Base-by-base conservation (phyloP, 805 yeast genomes). In the Saccharomycopsis selenospora region DNA sequence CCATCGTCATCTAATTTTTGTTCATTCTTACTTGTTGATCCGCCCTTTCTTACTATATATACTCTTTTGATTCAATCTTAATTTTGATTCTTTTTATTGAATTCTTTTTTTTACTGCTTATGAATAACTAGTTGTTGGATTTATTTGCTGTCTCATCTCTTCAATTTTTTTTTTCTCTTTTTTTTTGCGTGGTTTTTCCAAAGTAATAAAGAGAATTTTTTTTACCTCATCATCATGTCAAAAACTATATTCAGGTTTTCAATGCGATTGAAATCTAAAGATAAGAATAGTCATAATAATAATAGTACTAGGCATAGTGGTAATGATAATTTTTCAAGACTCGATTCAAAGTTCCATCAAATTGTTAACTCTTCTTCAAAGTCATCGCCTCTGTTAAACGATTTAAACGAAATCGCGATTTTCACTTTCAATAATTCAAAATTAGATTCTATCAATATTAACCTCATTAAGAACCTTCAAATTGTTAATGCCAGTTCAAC, bases 341-440 rank as follows among this genome's bases (percentile, higher is more conserved):
- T 51, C 4, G 52, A 48, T 11, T 22, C 40, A 3, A 49, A 43
- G 33, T 44, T 52, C 33, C 38, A 40, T 23, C 43, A 47, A 36
- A 18, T 52, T 10, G 49, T 50, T 2, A 46, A 46, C 24, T 40
- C 53, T 3, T 49, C 53, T 3, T 43, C 40, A 25, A 22, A 14
- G 4, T 17, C 45, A 10, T 36, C 51, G 11, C 55, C 55, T 5
- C 49, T 53, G n/a, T 28, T 52, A 3, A 24, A 41, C n/a, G 53
- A 52, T 33, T 41, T 52, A 11, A 47, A 49, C 26, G 53, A 52
- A 30, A 52, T 52, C n/a, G 53, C 55, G 2, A 49, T 52, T n/a
- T 46, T 47, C 23, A 40, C 51, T 4, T 52, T 49, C 17, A 49
- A 43, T 28, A 41, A 33, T 20, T 18, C 40, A 13, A 38, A 52